Evolutionary conservation across 2,329 filamentous ascomycete genomes (phyloP), one percentile per base, ranked within the genome.

Genomic region (Fusarium hostae): DNA sequence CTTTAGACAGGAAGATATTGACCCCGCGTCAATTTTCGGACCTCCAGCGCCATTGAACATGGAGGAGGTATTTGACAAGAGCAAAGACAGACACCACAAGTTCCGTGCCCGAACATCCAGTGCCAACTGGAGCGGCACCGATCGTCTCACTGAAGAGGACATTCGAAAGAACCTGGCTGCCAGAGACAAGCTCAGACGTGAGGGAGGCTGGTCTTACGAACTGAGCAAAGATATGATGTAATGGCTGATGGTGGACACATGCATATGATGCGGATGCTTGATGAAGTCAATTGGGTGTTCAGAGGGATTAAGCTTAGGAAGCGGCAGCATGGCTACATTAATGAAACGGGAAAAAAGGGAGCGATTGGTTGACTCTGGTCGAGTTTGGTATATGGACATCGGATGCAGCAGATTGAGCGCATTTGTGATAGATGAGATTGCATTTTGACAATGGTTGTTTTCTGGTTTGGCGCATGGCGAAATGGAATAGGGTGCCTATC

Each of bases 61-160:
- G 91, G 97, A 99, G 77, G 95, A 98, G 79, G 94, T 98, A 35
- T 99, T 99, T 82, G 92, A 88, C 81, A 94, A 94, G 80, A 95
- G 92, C 81, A 94, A 94, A 80, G 94, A 95, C 61, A 86, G 92
- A 71, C 90, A 93, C 80, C 93, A 93, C 84, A 93, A 94, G 78
- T 98, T 98, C 86, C 90, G 97, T 22, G 91, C 93, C 56, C 89
- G 96, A 61, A 98, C 95, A 9, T 97, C 94, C 75, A 97, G 94
- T 81, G 97, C 97, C 39, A 97, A 97, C 83, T 99, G 96, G 96
- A 91, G 89, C 77, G 88, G 93, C 59, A 86, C 91, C 6, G 97
- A 99, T 75, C 83, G 86, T 58, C 85, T 99, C 75, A 98, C 95
- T 0, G 92, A 95, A 73, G 95, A 97, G 65, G 95, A 98, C 78